Percentiles rank a stretch among this genome's conserved stretches.
phyloP scores from a whole-genome alignment of 228 moss, liverwort and hornwort species.

The Sphagnum magellanicum region DNA sequence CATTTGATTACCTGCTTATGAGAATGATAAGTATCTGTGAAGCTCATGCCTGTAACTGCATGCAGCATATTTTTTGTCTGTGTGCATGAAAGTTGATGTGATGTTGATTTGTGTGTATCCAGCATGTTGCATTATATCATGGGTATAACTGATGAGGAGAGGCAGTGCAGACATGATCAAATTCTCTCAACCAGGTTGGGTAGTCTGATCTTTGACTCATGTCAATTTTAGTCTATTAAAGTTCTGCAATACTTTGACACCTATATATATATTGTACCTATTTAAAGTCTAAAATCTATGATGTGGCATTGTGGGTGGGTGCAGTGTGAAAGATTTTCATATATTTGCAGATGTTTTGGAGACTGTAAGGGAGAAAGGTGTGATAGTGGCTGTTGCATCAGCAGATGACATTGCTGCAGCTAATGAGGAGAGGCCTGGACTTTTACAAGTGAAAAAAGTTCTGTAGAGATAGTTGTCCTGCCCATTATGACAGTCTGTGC shows the following conservation, averaged over 20 bases:
- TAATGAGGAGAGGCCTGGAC: slow-evolving; percentile 74
- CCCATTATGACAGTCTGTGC: too few relatives aligned
- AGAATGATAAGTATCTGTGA: too few relatives aligned
- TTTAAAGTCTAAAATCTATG: not conserved
- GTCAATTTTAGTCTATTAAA: not conserved
- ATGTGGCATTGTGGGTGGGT: slow-evolving; percentile 3
- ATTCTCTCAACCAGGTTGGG: slow-evolving; percentile 82
- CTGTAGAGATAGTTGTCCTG: slow-evolving; percentile 30
- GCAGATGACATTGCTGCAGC: slow-evolving; percentile 79
- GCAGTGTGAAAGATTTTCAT: slow-evolving; percentile 91
- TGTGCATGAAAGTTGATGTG: too few relatives aligned
- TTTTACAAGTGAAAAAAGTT: slow-evolving; percentile 80
- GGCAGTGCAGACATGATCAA: slow-evolving; percentile 81
- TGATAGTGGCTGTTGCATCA: slow-evolving; percentile 90
- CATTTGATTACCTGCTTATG: not conserved
- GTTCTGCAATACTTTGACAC: too few relatives aligned
- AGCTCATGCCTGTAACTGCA: not conserved
- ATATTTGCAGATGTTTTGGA: slow-evolving; percentile 71
- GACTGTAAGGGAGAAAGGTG: slow-evolving; percentile 70
- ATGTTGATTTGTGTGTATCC: slow-evolving; percentile 8
- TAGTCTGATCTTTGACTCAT: not conserved
- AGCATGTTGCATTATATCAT: slow-evolving; percentile 93
- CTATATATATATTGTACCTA: too few relatives aligned
- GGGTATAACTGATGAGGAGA: slow-evolving; percentile 94
- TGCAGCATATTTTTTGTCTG: too few relatives aligned